Evolutionary conservation across 805 yeast species (phyloP), one percentile per base, ranked within the genome.

Genomic region (Yarrowia hollandica): DNA sequence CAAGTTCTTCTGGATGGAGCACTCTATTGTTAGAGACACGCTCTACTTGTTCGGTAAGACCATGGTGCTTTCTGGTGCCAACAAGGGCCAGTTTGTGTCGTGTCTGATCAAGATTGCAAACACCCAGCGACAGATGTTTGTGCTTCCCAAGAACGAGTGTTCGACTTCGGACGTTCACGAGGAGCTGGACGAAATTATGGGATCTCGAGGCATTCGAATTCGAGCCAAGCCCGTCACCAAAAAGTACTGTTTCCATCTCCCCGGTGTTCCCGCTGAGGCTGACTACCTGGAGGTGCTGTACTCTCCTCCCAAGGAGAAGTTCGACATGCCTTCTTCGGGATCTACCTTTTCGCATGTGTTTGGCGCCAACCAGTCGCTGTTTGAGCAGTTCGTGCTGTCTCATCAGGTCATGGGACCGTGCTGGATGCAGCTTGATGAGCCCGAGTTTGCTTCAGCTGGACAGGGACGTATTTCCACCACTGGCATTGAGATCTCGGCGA

Each of bases 371-470:
- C 71, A 94, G 2, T 79, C 79, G 59, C 75, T 88, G 21, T 90
- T 94, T 70, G 99, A 94, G 74, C 79, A 88, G 11, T 90, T 94
- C 71, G 94, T 90, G 10, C 66, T 91, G 22, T 89, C 85, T 70
- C 79, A 88, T 65, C 84, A 86, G 65, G 79, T 94, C 42, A 91
- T 90, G 97, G 99, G 99, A 9, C 99, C 99, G 3, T 90, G 98
- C 70, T 94, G 99, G 99, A 75, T 94, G 56, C 86, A 86, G 50
- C 77, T 94, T 56, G 75, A 78, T 39, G 78, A 81, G 54, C 86
- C 85, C 50, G 83, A 85, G 62, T 86, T 87, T 65, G 26, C 25
- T 9, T 18, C 44, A 12, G 34, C 42, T 8, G 44, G 44, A 1
- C 42, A 52, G 19, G 44, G 42, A 16, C 44, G 26, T 18, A 35